Evolutionary conservation across 202 grass and related monocot species (phyloP).

Genomic region (Setaria viridis): DNA sequence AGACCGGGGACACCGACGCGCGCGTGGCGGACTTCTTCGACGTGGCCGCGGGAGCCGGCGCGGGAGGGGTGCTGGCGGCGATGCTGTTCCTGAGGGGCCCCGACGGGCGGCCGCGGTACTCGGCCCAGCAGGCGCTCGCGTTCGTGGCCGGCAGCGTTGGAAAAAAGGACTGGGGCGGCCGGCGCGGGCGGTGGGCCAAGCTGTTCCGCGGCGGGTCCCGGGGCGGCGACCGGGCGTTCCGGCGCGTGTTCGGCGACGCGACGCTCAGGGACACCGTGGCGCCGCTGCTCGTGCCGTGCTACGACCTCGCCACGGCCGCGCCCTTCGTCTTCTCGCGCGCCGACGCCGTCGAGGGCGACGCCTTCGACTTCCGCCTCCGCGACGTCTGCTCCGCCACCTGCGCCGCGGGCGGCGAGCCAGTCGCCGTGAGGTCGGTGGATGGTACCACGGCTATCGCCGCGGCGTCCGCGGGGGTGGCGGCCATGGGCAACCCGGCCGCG

Average conservation of each 20-base stretch:
- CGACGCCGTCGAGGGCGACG: conserved; percentile 62
- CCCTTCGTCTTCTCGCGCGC: conserved; percentile 76
- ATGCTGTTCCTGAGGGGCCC: conserved; percentile 58
- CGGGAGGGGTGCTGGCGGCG: conserved; percentile 60
- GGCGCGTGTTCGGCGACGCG: conserved; percentile 60
- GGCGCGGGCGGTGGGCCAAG: conserved; percentile 37
- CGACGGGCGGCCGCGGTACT: conserved; percentile 59
- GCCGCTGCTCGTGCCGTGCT: conserved; percentile 75
- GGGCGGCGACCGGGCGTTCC: conserved; percentile 31
- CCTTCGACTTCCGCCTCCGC: conserved; percentile 65
- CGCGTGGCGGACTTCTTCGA: conserved; percentile 83
- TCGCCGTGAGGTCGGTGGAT: conserved; percentile 53
- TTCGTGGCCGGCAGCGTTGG: conserved; percentile 51
- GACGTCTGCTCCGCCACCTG: conserved; percentile 76
- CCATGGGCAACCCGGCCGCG: conserved; percentile 69
- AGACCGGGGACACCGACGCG: conserved; percentile 42
- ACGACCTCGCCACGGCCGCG: conserved; percentile 67
- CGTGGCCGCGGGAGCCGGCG: conserved; percentile 61
- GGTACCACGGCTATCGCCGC: conserved; percentile 52
- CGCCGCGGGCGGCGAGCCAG: conserved; percentile 20
- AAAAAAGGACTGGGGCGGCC: conserved; percentile 43
- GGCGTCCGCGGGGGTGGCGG: conserved; percentile 48
- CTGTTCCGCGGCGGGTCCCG: conserved; percentile 18
- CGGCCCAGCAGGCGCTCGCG: conserved; percentile 59
- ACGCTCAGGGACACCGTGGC: conserved; percentile 67